Base-by-base conservation (phyloP, 148 eudicot species). In the Salicornia ramosissima region DNA sequence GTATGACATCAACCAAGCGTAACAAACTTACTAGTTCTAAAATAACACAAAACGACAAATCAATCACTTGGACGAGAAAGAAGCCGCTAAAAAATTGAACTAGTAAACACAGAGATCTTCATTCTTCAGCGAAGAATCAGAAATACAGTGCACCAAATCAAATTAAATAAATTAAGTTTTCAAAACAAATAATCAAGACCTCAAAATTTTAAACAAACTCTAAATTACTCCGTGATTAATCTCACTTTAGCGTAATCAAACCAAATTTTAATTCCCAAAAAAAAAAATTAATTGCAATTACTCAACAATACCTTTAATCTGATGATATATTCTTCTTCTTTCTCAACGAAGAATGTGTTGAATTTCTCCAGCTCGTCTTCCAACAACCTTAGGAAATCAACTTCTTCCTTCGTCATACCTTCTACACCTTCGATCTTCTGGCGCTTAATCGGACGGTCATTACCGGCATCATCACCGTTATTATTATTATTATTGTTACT, bases 321-420 rank as follows among this genome's bases (percentile, higher is more conserved):
- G 72, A 95, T 95, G 74, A 95, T 87, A 64, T 89, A 95, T 62
- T 95, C 99, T 66, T 95, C 99, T 74, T 95, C 99, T 71, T 95
- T 78, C 78, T 94, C 99, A 55, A 87, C 88, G 71, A 90, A 94
- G 68, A 94, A 94, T 0, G 77, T 36, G 62, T 95, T 95, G 71
- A 95, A 91, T 77, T 95, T 95, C 75, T 91, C 93, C 9, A 95
- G 80, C 72, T 95, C 99, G 67, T 70, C 87, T 77, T 95, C 97
- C 71, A 95, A 79, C 52, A 95, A 69, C 75, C 74, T 73, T 26
- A 91, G 62, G 65, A 91, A 95, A 75, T 86, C 86, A 43, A 74
- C 76, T 79, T 91, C 94, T 78, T 84, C 92, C 60, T 79, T 70
- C 67, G 88, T 81, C 92, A 86, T 83, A 21, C 66, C 74, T 43